Evolutionary conservation across 306 rosid species (phyloP).

Genomic region (Lathyrus oleraceus): DNA sequence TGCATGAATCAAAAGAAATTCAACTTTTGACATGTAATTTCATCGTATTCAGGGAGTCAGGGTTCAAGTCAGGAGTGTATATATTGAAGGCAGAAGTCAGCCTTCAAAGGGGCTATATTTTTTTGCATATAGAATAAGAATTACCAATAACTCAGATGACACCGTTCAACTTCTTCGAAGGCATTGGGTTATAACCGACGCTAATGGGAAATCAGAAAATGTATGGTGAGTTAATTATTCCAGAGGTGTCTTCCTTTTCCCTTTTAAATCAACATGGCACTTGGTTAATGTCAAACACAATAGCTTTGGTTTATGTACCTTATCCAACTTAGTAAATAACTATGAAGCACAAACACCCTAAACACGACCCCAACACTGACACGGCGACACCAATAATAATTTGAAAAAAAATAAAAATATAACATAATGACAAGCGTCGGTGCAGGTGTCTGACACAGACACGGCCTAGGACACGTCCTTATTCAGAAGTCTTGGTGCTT

Average conservation of each 20-base stretch:
- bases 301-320: slow-evolving; percentile 11
- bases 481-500: no score
- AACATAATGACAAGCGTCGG: no score
- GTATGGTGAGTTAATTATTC: slow-evolving; percentile 63
- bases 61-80: slow-evolving; percentile 94
- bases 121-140: slow-evolving; percentile 91
- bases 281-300: slow-evolving; percentile 18
- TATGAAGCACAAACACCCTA: no score
- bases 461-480: no score
- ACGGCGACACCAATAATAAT: no score
- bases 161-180: slow-evolving; percentile 91
- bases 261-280: slow-evolving; percentile 5
- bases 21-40: slow-evolving; percentile 31
- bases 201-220: slow-evolving; percentile 78
- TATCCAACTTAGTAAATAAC: not conserved
- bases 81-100: slow-evolving; percentile 92
- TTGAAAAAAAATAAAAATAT: no score
- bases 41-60: slow-evolving; percentile 68
- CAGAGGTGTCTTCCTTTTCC: not conserved
- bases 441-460: no score
- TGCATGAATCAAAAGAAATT: not conserved
- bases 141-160: slow-evolving; percentile 77
- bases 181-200: slow-evolving; percentile 95
- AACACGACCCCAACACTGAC: no score
- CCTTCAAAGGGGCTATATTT: slow-evolving; percentile 80